phyloP scores from a whole-genome alignment of 2,329 filamentous ascomycete genomes.

The Dothideomycetes sp. region DNA sequence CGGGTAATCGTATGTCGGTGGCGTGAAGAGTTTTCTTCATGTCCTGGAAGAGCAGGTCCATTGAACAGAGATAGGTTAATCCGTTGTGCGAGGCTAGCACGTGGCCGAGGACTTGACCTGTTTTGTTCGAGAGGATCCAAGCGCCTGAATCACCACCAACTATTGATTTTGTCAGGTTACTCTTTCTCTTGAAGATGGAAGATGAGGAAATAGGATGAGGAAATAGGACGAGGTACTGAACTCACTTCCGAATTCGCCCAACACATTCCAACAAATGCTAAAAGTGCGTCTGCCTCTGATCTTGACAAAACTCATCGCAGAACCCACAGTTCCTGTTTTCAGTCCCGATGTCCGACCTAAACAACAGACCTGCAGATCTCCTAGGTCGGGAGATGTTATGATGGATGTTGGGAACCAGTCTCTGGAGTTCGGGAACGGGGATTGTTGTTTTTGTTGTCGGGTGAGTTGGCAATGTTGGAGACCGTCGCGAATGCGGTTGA shows the following conservation, averaged over 20 bases:
- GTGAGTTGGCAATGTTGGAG: slow-evolving; percentile 27
- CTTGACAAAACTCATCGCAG: slow-evolving; percentile 73
- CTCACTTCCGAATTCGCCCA: slow-evolving; percentile 48
- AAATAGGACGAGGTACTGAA: no score
- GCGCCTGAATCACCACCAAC: slow-evolving; percentile 87
- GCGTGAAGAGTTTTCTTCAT: slow-evolving; percentile 72
- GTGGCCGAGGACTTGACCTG: slow-evolving; percentile 78
- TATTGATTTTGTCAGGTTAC: slow-evolving; percentile 19
- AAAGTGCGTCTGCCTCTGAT: slow-evolving; percentile 76
- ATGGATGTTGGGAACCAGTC: slow-evolving; percentile 36
- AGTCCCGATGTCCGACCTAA: slow-evolving; percentile 79
- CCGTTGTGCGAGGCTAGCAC: slow-evolving; percentile 68
- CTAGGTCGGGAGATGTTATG: slow-evolving; percentile 52
- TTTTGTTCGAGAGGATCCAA: slow-evolving; percentile 75
- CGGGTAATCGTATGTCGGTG: neutral
- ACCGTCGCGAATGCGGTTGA: slow-evolving; percentile 59
- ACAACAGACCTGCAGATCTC: slow-evolving; percentile 74
- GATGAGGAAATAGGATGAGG: slow-evolving; percentile 17
- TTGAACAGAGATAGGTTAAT: slow-evolving; percentile 86
- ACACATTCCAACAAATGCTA: slow-evolving; percentile 59
- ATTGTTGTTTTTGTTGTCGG: slow-evolving; percentile 23
- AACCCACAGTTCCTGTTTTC: slow-evolving; percentile 67
- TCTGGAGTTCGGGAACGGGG: slow-evolving; percentile 19
- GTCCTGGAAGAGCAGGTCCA: slow-evolving; percentile 81
- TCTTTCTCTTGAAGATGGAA: slow-evolving; percentile 15